Evolutionary conservation across 805 yeast species (phyloP), one percentile per base, ranked within the genome.

Genomic region (Saturnispora serradocipensis): DNA sequence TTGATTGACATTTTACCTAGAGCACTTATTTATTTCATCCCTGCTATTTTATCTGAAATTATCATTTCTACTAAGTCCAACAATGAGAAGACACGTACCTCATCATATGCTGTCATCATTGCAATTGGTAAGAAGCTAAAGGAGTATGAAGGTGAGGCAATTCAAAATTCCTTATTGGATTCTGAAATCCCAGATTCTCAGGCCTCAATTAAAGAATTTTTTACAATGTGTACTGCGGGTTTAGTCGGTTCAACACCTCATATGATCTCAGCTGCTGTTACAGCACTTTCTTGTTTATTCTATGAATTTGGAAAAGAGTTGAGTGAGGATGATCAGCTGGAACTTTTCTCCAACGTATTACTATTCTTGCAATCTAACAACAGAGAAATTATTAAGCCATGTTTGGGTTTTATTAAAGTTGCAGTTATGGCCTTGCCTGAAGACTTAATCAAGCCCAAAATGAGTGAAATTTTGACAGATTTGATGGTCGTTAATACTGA

Each of bases 201-300:
- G 48, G 93, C 96, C 8, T 74, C 81, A 18, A 73, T 90, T 51
- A 77, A 82, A 45, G 97, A 90, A 68, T 90, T 75, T 64, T 88
- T 91, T 72, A 88, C 95, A 30, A 88, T 93, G 84, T 84, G 91
- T 30, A 80, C 91, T 67, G 99, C 97, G 28, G 99, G 99, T 72
- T 74, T 95, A 58, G 97, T 93, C 36, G 97, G 97, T 52, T 83
- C 86, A 57, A 78, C 93, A 30, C 91, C 95, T 35, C 96, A 91
- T 70, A 91, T 91, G 97, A 86, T 93, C 32, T 87, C 96, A 61
- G 97, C 98, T n/a, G 82, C 91, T 2, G 82, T 93, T 59, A 89
- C 96, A 6, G 95, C 97, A 0, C 72, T 91, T 50, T 83, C 96
- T 44, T 84, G 97, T 63, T 71, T 91, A 44, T 75, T 93, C 39